phyloP scores from a whole-genome alignment of 192 early-diverging fungal species.

The Coemansia sp. region DNA sequence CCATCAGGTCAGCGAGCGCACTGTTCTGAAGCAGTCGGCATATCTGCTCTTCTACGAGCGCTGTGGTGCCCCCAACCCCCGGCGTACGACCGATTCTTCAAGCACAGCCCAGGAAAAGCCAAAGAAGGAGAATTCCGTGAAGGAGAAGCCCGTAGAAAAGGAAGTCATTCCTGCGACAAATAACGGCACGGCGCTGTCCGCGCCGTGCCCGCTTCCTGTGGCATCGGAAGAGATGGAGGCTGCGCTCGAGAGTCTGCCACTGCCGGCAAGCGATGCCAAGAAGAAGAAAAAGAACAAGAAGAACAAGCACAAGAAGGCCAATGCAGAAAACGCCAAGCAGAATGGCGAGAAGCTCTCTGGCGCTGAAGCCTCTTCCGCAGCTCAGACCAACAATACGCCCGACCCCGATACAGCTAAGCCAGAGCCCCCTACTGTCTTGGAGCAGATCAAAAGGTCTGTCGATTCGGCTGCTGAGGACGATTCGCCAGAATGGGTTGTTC shows the following conservation, averaged over 20 bases:
- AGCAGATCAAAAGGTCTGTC: not conserved
- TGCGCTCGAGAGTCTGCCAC: conserved; percentile 4
- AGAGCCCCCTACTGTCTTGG: not conserved
- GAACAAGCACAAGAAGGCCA: conserved; percentile 39
- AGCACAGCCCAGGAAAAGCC: not conserved
- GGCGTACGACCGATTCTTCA: not conserved
- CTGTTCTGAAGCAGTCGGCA: conserved; percentile 71
- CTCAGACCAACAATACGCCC: not conserved
- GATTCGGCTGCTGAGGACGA: not conserved
- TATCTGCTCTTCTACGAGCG: conserved; percentile 85
- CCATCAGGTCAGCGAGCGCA: conserved; percentile 60
- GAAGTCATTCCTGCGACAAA: not conserved
- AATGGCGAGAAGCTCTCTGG: not conserved
- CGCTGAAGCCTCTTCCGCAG: not conserved
- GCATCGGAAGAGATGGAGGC: conserved; percentile 43
- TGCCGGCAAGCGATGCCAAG: not conserved
- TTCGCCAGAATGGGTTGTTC: conserved; percentile 35
- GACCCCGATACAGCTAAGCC: not conserved
- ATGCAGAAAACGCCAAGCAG: not conserved
- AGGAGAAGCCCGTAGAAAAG: not conserved
- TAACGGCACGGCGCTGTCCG: not conserved
- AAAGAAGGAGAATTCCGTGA: not conserved
- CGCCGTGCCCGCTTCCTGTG: not conserved
- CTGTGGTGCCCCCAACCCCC: not conserved
- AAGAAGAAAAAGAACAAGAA: conserved; percentile 42